Evolutionary conservation across 331 rosid species (phyloP).

Genomic region (Quercus phellos): DNA sequence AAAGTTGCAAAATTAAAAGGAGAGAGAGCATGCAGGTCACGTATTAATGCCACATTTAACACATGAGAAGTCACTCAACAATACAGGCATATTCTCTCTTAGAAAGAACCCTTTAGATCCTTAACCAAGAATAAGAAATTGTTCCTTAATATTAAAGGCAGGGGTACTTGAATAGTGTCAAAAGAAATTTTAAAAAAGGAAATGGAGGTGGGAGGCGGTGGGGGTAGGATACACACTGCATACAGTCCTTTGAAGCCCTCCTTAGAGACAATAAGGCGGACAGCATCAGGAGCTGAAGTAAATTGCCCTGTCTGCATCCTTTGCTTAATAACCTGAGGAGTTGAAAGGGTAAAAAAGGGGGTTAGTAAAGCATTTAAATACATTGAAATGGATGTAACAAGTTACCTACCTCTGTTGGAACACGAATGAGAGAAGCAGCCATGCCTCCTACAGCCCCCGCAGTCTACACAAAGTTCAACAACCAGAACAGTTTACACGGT

Average conservation of each 20-base stretch:
- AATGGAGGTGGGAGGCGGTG: neutral
- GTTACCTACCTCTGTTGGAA: conserved; percentile 88
- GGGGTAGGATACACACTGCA: conserved; percentile 51
- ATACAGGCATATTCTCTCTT: neutral
- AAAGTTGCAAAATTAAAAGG: neutral
- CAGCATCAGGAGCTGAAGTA: conserved; percentile 76
- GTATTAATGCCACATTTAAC: neutral
- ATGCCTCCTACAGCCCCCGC: conserved; percentile 94
- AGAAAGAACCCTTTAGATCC: neutral
- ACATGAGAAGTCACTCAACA: neutral
- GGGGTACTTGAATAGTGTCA: neutral
- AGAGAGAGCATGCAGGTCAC: neutral
- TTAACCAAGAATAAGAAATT: neutral
- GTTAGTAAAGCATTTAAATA: conserved; percentile 17
- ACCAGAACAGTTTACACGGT: conserved; percentile 13
- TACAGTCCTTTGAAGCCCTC: conserved; percentile 87
- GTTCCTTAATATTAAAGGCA: neutral
- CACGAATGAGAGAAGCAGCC: conserved; percentile 93
- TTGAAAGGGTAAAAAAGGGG: conserved; percentile 14
- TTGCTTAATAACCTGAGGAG: conserved; percentile 86
- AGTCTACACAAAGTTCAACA: conserved; percentile 52
- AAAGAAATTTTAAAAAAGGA: neutral
- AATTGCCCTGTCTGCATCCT: conserved; percentile 96
- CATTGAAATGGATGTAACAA: conserved; percentile 14
- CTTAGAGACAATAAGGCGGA: conserved; percentile 64